Conservation (phyloP, 306 rosid species). For the Ziziphus jujuba region DNA sequence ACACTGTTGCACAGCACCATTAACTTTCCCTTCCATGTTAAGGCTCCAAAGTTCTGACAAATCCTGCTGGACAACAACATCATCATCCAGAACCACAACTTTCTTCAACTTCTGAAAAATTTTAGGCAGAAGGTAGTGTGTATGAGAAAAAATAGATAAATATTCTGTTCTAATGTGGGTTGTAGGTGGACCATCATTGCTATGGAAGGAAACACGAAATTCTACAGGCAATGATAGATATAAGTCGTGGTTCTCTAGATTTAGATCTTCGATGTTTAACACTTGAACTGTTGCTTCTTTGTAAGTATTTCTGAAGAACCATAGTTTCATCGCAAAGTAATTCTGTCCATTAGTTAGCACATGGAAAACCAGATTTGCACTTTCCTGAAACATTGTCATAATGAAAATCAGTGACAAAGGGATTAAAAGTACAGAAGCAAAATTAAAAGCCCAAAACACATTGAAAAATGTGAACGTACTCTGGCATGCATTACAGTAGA, state of each 20-base stretch:
- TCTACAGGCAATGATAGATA: conserved; percentile 68
- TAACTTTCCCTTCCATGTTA: conserved; percentile 80
- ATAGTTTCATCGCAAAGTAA: conserved; percentile 84
- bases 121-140: conserved; percentile 83
- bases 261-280: conserved; percentile 70
- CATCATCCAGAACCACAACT: conserved; percentile 87
- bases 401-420: conserved; percentile 27
- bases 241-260: conserved; percentile 37
- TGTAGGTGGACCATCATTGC: conserved; percentile 38
- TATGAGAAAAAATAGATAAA: conserved; percentile 82
- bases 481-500: conserved; percentile 73
- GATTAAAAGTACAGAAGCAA: not conserved
- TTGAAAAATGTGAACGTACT: conserved; percentile 47
- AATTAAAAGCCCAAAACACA: conserved; percentile 18
- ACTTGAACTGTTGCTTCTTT: conserved; percentile 73
- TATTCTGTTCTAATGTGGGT: conserved; percentile 71
- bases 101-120: conserved; percentile 73
- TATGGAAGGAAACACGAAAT: conserved; percentile 65
- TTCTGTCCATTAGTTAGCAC: conserved; percentile 88
- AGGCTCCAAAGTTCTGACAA: conserved; percentile 82
- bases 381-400: conserved; percentile 62
- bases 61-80: conserved; percentile 84
- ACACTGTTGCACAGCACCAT: conserved; percentile 79
- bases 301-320: conserved; percentile 77
- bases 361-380: conserved; percentile 79